Base-by-base conservation (phyloP, 2,329 filamentous ascomycete genomes). In the Xylaria sp. region DNA sequence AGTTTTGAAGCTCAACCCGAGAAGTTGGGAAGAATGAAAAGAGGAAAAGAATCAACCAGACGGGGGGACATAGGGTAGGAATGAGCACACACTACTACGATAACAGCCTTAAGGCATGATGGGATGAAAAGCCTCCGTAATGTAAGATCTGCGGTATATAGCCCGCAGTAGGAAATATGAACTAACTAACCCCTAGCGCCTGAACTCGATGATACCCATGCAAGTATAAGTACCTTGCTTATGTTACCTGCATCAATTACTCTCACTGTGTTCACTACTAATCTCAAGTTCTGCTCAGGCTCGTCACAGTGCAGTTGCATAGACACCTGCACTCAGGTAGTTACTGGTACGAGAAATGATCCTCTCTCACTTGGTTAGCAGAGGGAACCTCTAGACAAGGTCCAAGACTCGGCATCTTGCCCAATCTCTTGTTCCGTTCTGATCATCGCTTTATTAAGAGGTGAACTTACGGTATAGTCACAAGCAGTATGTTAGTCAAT, bases 61-160 rank as follows among this genome's bases (percentile, higher is more conserved):
- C 3, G 34, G 6, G 17, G 9, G 12, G 17, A 36, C 12, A 21
- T 21, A 47, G 42, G 4, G 42, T 47, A 17, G 17, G 42, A 30
- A 12, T 51, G 24, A 51, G 21, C 21, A 45, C 21, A 48, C 12
- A 51, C 21, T 32, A n/a, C n/a, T n/a, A n/a, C 39, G 24, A 32
- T 21, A 24, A 34, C 27, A 27, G 30, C 7, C 21, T 51, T 19
- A 59, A 48, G 47, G 66, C 61, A 61, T 65, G 54, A 63, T 66
- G 67, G 63, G 63, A 69, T 53, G 67, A 66, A 66, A 66, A 69
- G 54, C 57, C 57, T 59, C 67, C 67, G 58, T 50, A 63, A 47
- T 45, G 63, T 63, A 55, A 62, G 63, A 68, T 68, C 62, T 68
- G 19, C 66, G 45, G 66, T 50, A 58, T 62, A 59, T 55, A 60